These are phyloP conservation scores for Sphaerulina musiva DNA, from an alignment of 2,329 filamentous ascomycete species.

Conservation along the genomic window DNA sequence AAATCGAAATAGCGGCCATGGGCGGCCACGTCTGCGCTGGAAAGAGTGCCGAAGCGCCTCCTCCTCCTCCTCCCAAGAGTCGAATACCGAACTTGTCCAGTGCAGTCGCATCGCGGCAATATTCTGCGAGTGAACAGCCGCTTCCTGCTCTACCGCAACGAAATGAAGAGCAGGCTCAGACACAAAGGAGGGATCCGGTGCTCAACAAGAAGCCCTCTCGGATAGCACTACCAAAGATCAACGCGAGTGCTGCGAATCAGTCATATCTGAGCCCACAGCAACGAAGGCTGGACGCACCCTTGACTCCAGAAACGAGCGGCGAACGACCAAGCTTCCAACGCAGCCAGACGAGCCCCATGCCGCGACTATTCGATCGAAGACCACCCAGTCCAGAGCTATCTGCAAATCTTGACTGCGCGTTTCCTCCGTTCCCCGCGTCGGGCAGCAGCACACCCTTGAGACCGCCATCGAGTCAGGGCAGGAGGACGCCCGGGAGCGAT, in stretches of 20 bases:
- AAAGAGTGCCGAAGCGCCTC: conserved; percentile 3
- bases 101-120: conserved; percentile 24
- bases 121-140: conserved; percentile 14
- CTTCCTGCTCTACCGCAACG: conserved; percentile 2
- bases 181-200: conserved; percentile 13
- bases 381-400: conserved; percentile 40
- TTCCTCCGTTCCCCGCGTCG: conserved; percentile 46
- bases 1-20: conserved; percentile 80
- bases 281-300: conserved; percentile 53
- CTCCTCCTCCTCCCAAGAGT: conserved; percentile 9
- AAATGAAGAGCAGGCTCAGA: conserved; percentile 8
- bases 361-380: conserved; percentile 28
- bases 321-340: conserved; percentile 24
- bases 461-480: conserved; percentile 21
- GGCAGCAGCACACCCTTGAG: conserved; percentile 21
- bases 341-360: conserved; percentile 30
- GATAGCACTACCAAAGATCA: conserved; percentile 27
- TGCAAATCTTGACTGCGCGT: conserved; percentile 45
- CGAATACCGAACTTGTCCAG: conserved; percentile 23
- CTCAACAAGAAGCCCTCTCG: conserved; percentile 17
- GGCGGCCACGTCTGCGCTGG: conserved; percentile 67
- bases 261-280: conserved; percentile 27
- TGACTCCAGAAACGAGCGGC: conserved; percentile 32
- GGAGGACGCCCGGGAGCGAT: conserved; percentile 20
- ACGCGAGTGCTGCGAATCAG: conserved; percentile 28